Evolutionary conservation across 257 asterid species (phyloP).

Genomic region (Przewalskia tangutica): DNA sequence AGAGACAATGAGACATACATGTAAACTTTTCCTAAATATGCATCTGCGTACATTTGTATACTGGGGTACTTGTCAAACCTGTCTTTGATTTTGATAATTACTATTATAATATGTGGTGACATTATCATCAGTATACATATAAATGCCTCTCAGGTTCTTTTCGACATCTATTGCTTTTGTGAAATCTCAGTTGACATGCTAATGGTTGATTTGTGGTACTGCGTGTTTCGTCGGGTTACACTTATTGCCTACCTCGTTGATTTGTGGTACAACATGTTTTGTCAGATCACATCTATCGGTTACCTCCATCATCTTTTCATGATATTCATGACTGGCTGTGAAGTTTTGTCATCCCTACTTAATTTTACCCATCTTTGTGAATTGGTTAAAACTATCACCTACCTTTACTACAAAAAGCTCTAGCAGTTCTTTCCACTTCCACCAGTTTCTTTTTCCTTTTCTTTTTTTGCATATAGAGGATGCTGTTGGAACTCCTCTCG

Average conservation of each 20-base stretch:
- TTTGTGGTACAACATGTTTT: not conserved
- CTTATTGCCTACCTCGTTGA: not conserved
- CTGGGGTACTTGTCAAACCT: not conserved
- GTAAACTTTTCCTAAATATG: constrained; percentile 1
- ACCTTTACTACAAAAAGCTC: not conserved
- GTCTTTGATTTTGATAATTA: not conserved
- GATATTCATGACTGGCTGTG: not conserved
- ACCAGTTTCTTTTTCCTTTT: not conserved
- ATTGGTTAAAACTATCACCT: not conserved
- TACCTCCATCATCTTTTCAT: not conserved
- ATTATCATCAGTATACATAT: not conserved
- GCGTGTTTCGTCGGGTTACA: not conserved
- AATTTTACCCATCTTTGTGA: not conserved
- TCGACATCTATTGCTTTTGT: not conserved
- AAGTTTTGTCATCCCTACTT: not conserved
- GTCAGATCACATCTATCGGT: not conserved
- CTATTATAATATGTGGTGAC: not conserved
- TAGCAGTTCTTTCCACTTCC: not conserved
- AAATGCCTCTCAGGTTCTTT: not conserved
- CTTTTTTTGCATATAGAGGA: not conserved
- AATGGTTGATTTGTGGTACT: not conserved
- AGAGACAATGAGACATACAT: not conserved
- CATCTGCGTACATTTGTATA: not conserved
- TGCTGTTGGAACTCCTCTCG: not conserved
- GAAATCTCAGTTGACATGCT: not conserved